phyloP scores from a whole-genome alignment of 805 yeast species.

The Candida orba region DNA sequence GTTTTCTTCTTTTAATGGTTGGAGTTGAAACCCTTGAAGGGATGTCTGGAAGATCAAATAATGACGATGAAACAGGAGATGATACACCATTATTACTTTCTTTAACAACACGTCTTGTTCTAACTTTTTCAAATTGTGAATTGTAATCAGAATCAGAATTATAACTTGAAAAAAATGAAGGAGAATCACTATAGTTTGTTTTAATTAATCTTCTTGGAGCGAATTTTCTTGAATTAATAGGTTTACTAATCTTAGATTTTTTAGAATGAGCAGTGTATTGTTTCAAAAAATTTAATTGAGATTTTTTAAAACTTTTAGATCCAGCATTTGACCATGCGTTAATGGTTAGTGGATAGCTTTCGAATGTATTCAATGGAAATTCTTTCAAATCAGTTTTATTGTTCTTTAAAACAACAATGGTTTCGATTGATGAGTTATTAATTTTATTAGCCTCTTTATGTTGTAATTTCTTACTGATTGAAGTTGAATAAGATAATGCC shows the following conservation, averaged over 20 bases:
- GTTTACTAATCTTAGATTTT: conserved; percentile 22
- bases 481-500: neutral
- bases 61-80: conserved; percentile 10
- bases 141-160: conserved; percentile 28
- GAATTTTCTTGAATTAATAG: conserved; percentile 14
- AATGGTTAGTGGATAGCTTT: conserved; percentile 39
- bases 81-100: conserved; percentile 16
- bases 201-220: conserved; percentile 21
- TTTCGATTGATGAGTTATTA: conserved; percentile 8
- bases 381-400: conserved; percentile 17
- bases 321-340: conserved; percentile 44
- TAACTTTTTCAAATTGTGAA: conserved; percentile 39
- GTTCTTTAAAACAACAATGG: conserved; percentile 11
- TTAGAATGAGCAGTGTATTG: conserved; percentile 32
- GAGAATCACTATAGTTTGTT: conserved; percentile 5
- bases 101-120: conserved; percentile 52
- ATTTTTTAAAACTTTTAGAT: conserved; percentile 36
- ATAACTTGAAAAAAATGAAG: conserved; percentile 18
- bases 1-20: conserved; percentile 33
- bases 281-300: conserved; percentile 45
- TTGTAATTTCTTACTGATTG: conserved; percentile 16
- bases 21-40: conserved; percentile 27
- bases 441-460: conserved; percentile 12
- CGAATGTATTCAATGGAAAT: conserved; percentile 43
- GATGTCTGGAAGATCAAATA: conserved; percentile 23